Base-by-base conservation (phyloP, 768 basidiomycete species). In the Tricholoma bakamatsutake region DNA sequence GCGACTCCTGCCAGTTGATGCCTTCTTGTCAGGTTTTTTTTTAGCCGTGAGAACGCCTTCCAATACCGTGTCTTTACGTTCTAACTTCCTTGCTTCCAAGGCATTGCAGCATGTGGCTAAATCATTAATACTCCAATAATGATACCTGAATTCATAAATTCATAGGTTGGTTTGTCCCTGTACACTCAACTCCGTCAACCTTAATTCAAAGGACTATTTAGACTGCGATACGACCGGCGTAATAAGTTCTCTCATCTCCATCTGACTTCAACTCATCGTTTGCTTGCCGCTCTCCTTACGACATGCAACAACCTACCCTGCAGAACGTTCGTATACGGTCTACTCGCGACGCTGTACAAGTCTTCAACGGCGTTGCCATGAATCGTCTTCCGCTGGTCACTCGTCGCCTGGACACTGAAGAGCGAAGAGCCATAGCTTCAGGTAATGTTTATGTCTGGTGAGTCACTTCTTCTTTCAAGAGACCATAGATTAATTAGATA, bases 381-480 rank as follows among this genome's bases (percentile, higher is more conserved):
- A 78, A 83, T 62, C 66, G 75, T 54, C 76, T 91, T 42, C 87
- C 88, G 48, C 79, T 92, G 65, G 89, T 90, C 65, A 88, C 86
- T 18, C 82, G 90, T 54, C 84, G 90, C 7, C 80, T 93, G 61
- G 90, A 92, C 66, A 86, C 86, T 43, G 88, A 91, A 66, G 90
- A 92, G 68, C 81, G 90, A 40, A 76, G 84, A 47, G 81, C 81
- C 15, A 87, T 93, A 63, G 61, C 77, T 15, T 80, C 90, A 0
- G 90, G 90, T 24, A 88, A 88, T 61, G 87, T 91, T 21, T 92
- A 90, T 62, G 87, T 92, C 58, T 93, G 90, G 76, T 76, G 55
- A 55, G 73, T 63, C 33, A 17, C 42, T 52, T 12, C 8, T 33
- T 52, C 13, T 10, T 43, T 12, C 33, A 54, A 39, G 57, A 12